Evolutionary conservation across 1,139 yeast genomes (phyloP).

Genomic region (Ogataea hybrid): DNA sequence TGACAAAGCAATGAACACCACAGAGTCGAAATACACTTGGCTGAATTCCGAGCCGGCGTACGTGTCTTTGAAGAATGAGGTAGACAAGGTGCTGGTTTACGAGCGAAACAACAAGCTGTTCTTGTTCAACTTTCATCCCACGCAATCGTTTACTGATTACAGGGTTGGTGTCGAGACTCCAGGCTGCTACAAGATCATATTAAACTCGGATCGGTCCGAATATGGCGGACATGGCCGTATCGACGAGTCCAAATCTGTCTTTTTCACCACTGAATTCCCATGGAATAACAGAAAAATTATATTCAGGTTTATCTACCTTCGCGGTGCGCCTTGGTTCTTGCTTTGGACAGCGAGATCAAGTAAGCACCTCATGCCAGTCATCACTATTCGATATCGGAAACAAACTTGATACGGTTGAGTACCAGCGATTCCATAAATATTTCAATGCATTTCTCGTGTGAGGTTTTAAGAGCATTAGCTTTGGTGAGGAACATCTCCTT

Average conservation of each 20-base stretch:
- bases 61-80: slow-evolving; percentile 82
- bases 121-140: slow-evolving; percentile 86
- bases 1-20: slow-evolving; percentile 79
- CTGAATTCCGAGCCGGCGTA: slow-evolving; percentile 71
- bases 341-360: slow-evolving; percentile 34
- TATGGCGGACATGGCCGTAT: slow-evolving; percentile 86
- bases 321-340: slow-evolving; percentile 76
- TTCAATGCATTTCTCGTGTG: slow-evolving; percentile 22
- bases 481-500: slow-evolving; percentile 43
- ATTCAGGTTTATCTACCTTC: slow-evolving; percentile 81
- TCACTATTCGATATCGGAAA: slow-evolving; percentile 2
- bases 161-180: slow-evolving; percentile 82
- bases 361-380: slow-evolving; percentile 1
- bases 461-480: slow-evolving; percentile 19
- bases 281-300: slow-evolving; percentile 83
- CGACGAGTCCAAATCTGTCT: slow-evolving; percentile 51
- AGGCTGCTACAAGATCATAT: slow-evolving; percentile 72
- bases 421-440: slow-evolving; percentile 20
- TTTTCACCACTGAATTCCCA: slow-evolving; percentile 64
- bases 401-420: slow-evolving; percentile 3
- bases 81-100: slow-evolving; percentile 83
- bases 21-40: slow-evolving; percentile 71
- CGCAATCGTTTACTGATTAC: slow-evolving; percentile 79
- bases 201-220: slow-evolving; percentile 67
- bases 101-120: slow-evolving; percentile 86